A percentile compares a stretch with the other conserved stretches of the same genome.
Evolutionary conservation across 2,329 filamentous ascomycete genomes (phyloP).

Genomic region (Coniochaeta sp.): DNA sequence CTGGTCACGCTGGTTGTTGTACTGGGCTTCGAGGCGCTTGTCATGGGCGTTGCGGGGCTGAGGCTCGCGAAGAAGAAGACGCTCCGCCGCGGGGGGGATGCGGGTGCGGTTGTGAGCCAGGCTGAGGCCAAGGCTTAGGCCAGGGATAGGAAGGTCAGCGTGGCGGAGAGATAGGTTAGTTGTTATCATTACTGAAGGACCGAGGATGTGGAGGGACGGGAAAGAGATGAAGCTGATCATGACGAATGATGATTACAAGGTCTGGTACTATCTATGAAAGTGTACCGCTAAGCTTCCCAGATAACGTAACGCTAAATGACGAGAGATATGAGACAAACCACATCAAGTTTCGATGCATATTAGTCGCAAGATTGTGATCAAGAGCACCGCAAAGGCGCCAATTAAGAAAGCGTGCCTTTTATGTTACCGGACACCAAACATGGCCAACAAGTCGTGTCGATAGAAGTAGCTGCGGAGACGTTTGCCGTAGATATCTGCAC

Average conservation of each 20-base stretch:
- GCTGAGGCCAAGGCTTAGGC: not conserved
- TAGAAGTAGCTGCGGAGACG: slow-evolving; percentile 67
- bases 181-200: too few species aligned
- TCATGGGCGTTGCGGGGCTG: slow-evolving; percentile 35
- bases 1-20: slow-evolving; percentile 50
- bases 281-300: not conserved
- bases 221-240: not conserved
- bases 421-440: slow-evolving; percentile 25
- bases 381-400: not conserved
- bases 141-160: not conserved
- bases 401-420: not conserved
- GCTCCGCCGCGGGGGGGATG: slow-evolving; percentile 7
- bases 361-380: not conserved
- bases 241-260: not conserved
- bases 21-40: slow-evolving; percentile 33
- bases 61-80: slow-evolving; percentile 37
- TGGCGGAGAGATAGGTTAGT: not conserved
- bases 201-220: too few species aligned
- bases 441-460: slow-evolving; percentile 62
- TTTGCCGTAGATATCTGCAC: slow-evolving; percentile 69
- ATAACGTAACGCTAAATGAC: slow-evolving; percentile 1
- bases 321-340: not conserved
- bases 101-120: not conserved
- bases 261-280: not conserved
- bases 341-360: not conserved